These are phyloP conservation scores for Xylaria intraflava DNA, from an alignment of 495 filamentous ascomycete species.

Conservation along the genomic window DNA sequence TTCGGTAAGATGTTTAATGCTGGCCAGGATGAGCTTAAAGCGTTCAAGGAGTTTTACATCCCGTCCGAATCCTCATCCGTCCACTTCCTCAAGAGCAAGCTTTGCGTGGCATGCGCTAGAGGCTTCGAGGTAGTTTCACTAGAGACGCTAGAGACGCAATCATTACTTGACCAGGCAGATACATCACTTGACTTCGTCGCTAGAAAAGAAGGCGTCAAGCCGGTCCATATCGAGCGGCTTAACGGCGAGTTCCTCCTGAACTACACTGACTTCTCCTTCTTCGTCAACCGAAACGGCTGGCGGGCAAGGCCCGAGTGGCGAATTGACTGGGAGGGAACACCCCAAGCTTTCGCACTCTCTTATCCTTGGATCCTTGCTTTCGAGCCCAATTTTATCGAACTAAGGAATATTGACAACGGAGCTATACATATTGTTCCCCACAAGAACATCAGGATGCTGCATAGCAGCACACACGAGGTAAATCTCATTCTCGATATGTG, in stretches of 20 bases:
- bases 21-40: slow-evolving; percentile 87
- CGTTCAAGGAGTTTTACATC: slow-evolving; percentile 99
- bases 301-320: slow-evolving; percentile 91
- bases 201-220: slow-evolving; percentile 83
- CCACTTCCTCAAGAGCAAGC: slow-evolving; percentile 92
- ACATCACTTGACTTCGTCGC: slow-evolving; percentile 96
- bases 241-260: slow-evolving; percentile 96
- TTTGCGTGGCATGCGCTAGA: slow-evolving; percentile 90
- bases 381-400: slow-evolving; percentile 97
- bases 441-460: slow-evolving; percentile 93
- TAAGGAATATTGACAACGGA: slow-evolving; percentile 86
- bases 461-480: slow-evolving; percentile 94
- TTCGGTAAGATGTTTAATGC: slow-evolving; percentile 91
- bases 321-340: slow-evolving; percentile 94
- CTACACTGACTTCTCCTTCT: slow-evolving; percentile 98
- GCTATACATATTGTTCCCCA: slow-evolving; percentile 91
- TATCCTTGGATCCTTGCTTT: slow-evolving; percentile 96
- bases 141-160: slow-evolving; percentile 95
- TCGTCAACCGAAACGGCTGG: slow-evolving; percentile 98
- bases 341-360: slow-evolving; percentile 83
- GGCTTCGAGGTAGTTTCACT: slow-evolving; percentile 97
- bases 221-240: slow-evolving; percentile 96
- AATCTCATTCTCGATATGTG: slow-evolving; percentile 46
- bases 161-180: slow-evolving; percentile 93
- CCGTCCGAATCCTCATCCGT: slow-evolving; percentile 93